Base-by-base conservation (phyloP, 2,329 filamentous ascomycete genomes). In the Pseudopithomyces chartarum region DNA sequence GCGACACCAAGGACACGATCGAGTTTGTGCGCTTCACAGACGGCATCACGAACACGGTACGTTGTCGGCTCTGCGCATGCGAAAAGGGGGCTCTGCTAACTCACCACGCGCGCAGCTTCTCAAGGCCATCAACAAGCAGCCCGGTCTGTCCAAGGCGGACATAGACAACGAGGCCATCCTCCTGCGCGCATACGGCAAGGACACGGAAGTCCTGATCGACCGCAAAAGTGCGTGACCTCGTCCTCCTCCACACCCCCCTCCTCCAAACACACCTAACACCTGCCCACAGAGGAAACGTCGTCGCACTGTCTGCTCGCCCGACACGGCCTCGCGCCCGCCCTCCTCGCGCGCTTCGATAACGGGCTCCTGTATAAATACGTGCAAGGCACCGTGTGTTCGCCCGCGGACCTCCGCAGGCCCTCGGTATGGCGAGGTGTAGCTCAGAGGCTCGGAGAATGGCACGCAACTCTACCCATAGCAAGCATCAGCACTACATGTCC, bases 291-390 rank as follows among this genome's bases (percentile, higher is more conserved):
- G 76, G 85, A 88, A 78, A 82, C 83, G 42, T 81, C 76, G 56
- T 86, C 86, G 73, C 95, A 99, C 78, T 92, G 92, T 73, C 84
- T 97, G 55, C 87, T 98, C 60, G 92, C 93, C 79, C 86, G 86
- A 65, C 83, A 92, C 69, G 87, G 88, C 67, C 87, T 99, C 52
- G 95, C 95, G 19, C 95, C 95, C 36, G 83, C 90, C 59, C 84
- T 99, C 51, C 85, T 98, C 57, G 95, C 93, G 53, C 90, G 93
- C 64, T 99, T 99, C 82, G 84, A 92, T 68, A 99, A 99, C 74
- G 95, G 95, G 65, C 91, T 99, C 79, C 85, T 99, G 70, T 99
- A 99, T 81, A 87, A 90, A 66, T 99, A 90, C 79, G 90, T 98
- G 64, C 86, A 86, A 60, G 95, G 95, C 51, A 86, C 84, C 61